Evolutionary conservation across 805 yeast species (phyloP).

Genomic region (Yarrowia sp.): DNA sequence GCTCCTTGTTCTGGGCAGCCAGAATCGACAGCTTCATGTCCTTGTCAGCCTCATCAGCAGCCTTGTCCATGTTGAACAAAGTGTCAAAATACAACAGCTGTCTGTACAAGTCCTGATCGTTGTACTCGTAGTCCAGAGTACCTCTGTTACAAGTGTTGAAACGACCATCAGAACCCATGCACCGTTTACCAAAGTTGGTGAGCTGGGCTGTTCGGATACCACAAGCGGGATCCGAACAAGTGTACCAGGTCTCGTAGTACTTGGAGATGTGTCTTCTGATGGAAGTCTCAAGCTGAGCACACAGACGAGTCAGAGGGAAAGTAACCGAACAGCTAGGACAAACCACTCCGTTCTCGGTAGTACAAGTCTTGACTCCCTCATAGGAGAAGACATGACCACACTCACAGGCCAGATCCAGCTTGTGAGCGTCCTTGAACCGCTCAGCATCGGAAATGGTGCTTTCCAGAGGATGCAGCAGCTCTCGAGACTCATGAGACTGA

Average conservation of each 20-base stretch:
- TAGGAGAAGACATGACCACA: slow-evolving; percentile 63
- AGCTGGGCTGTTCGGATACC: slow-evolving; percentile 77
- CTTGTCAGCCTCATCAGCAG: slow-evolving; percentile 46
- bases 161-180: slow-evolving; percentile 64
- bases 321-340: slow-evolving; percentile 61
- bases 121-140: slow-evolving; percentile 70
- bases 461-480: slow-evolving; percentile 65
- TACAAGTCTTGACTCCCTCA: slow-evolving; percentile 71
- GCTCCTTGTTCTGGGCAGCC: slow-evolving; percentile 72
- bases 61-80: slow-evolving; percentile 78
- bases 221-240: slow-evolving; percentile 84
- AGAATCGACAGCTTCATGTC: slow-evolving; percentile 44
- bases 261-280: slow-evolving; percentile 66
- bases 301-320: slow-evolving; percentile 54
- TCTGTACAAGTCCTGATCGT: slow-evolving; percentile 78
- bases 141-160: slow-evolving; percentile 69
- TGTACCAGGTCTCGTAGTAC: slow-evolving; percentile 84
- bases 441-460: slow-evolving; percentile 78
- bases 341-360: slow-evolving; percentile 60
- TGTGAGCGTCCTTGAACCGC: slow-evolving; percentile 66
- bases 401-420: slow-evolving; percentile 54
- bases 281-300: slow-evolving; percentile 70
- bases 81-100: slow-evolving; percentile 78
- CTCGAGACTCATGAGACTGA: slow-evolving; percentile 27
- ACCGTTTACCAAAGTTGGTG: slow-evolving; percentile 83